These are phyloP conservation scores for Yamadazyma sp. DNA, from an alignment of 1,139 yeast genomes.

Conservation along the genomic window DNA sequence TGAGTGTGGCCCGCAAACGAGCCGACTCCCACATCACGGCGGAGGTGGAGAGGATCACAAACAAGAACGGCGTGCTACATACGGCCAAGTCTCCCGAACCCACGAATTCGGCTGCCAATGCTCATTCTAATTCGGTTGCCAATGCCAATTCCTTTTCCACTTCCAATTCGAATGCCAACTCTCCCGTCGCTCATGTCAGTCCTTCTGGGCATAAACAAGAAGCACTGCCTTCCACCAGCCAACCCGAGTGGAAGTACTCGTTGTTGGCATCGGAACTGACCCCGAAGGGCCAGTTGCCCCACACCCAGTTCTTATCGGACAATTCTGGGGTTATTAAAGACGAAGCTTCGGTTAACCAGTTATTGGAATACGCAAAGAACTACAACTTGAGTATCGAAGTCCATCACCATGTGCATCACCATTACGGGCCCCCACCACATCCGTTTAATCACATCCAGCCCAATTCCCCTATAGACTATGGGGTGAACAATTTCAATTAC, in stretches of 20 bases:
- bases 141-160: background rate
- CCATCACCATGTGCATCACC: conserved; percentile 84
- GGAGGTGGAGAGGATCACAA: conserved; percentile 38
- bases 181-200: conserved; percentile 2
- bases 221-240: background rate
- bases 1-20: conserved; percentile 67
- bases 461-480: conserved; percentile 5
- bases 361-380: conserved; percentile 62
- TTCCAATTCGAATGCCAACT: background rate
- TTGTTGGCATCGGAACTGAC: conserved; percentile 16
- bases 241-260: conserved; percentile 37
- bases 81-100: background rate
- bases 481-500: conserved; percentile 18
- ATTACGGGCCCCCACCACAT: conserved; percentile 47
- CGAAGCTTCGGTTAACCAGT: conserved; percentile 53
- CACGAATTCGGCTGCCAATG: too few relatives aligned
- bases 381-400: conserved; percentile 64
- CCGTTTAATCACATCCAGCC: conserved; percentile 19
- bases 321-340: conserved; percentile 49
- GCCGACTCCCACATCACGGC: conserved; percentile 39
- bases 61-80: conserved; percentile 14
- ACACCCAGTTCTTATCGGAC: conserved; percentile 29
- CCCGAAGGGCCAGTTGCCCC: conserved; percentile 19
- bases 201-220: conserved; percentile 1
- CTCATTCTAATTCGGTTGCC: too few relatives aligned